These are phyloP conservation scores for Blastocystis sp. DNA, from an alignment of 352 stramenopile genomes.

Conservation along the genomic window DNA sequence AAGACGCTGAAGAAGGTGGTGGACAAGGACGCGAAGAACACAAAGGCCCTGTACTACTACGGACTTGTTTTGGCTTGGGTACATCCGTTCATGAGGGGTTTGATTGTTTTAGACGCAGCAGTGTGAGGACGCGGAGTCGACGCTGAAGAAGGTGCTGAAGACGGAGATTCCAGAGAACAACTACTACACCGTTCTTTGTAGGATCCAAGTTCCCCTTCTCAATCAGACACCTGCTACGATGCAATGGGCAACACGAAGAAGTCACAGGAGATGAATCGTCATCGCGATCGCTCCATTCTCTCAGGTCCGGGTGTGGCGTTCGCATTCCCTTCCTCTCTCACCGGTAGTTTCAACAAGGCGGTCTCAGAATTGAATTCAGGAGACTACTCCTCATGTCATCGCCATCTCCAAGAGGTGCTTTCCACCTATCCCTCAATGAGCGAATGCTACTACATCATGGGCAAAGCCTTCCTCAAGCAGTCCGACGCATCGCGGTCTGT, in stretches of 20 bases:
- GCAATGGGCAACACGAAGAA: not conserved
- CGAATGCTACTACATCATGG: conserved; percentile 47
- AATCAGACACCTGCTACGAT: conserved; percentile 30
- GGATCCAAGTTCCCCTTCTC: not conserved
- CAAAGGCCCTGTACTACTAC: conserved; percentile 35
- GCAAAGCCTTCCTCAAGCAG: conserved; percentile 15
- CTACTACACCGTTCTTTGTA: conserved; percentile 32
- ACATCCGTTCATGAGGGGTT: not conserved
- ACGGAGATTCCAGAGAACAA: not conserved
- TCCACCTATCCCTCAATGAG: not conserved
- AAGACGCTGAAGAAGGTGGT: not conserved
- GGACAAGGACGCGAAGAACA: not conserved
- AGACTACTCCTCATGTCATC: not conserved
- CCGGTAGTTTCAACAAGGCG: not conserved
- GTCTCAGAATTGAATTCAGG: not conserved
- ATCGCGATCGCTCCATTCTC: not conserved
- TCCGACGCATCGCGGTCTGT: not conserved
- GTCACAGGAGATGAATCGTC: not conserved
- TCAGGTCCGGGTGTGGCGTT: not conserved
- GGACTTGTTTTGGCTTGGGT: conserved; percentile 15
- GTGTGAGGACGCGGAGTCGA: not conserved
- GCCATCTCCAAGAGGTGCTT: not conserved
- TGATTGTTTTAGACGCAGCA: not conserved
- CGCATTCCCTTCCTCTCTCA: not conserved
- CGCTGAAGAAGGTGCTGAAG: not conserved